Percentiles rank a stretch among this genome's conserved stretches.
These are phyloP conservation scores for Plasmodium gonderi DNA, from an alignment of 169 alveolate genomes.

Conservation along the genomic window DNA sequence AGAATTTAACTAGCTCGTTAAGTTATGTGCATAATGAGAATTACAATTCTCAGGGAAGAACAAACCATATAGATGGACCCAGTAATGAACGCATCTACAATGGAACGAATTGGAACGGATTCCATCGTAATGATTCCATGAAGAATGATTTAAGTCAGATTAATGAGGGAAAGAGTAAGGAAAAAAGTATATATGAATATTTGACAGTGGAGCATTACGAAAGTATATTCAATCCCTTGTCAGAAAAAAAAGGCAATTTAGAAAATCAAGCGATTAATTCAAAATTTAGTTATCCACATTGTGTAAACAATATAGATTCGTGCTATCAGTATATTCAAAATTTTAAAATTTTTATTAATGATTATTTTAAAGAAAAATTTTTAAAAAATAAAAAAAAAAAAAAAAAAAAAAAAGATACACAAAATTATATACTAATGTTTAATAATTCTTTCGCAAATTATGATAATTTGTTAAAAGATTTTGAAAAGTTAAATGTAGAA, in stretches of 20 bases:
- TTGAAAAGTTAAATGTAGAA: slow-evolving; percentile 42
- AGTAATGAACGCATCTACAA: background rate
- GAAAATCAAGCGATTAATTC: slow-evolving; percentile 37
- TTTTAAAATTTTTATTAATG: slow-evolving; percentile 21
- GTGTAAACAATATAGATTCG: slow-evolving; percentile 65
- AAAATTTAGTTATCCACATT: slow-evolving; percentile 60
- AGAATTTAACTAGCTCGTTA: slow-evolving; percentile 24
- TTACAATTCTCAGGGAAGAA: background rate
- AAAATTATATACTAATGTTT: slow-evolving; percentile 59
- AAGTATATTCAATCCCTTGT: slow-evolving; percentile 40
- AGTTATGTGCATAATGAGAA: slow-evolving; percentile 9
- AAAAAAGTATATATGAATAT: slow-evolving; percentile 15
- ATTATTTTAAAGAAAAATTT: slow-evolving; percentile 37
- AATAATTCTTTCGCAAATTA: slow-evolving; percentile 50
- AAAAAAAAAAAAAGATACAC: slow-evolving; percentile 18
- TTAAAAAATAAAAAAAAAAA: slow-evolving; percentile 3
- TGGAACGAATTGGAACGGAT: background rate
- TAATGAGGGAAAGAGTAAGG: background rate
- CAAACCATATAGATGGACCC: background rate
- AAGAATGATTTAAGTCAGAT: background rate
- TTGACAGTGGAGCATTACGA: slow-evolving; percentile 8
- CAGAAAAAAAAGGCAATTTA: slow-evolving; percentile 1
- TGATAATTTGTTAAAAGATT: slow-evolving; percentile 51
- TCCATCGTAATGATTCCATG: background rate
- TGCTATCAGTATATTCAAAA: slow-evolving; percentile 66